Conservation (phyloP, 768 basidiomycete species). For the Hydnomerulius pinastri region DNA sequence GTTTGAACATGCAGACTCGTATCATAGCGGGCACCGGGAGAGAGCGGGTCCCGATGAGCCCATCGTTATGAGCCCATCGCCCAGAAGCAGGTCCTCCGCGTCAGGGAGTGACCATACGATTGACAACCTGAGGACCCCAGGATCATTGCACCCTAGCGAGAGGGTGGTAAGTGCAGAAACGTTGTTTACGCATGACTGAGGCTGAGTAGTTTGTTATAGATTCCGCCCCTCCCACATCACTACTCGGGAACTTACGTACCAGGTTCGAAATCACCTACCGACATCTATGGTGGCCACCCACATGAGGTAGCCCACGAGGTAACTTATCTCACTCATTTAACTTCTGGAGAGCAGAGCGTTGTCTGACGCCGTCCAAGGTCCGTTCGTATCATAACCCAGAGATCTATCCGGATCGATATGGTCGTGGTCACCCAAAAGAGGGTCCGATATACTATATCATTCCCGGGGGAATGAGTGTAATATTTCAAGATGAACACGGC, state of each 20-base stretch:
- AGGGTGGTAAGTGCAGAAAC: slow-evolving; percentile 24
- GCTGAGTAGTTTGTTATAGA: slow-evolving; percentile 15
- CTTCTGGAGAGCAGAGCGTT: neutral
- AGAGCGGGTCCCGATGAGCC: slow-evolving; percentile 18
- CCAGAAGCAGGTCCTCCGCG: slow-evolving; percentile 17
- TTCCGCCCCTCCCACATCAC: slow-evolving; percentile 30
- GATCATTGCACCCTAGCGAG: slow-evolving; percentile 20
- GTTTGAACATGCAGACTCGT: slow-evolving; percentile 19
- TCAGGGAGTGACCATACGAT: slow-evolving; percentile 35
- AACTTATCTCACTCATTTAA: neutral
- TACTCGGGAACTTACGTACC: slow-evolving; percentile 18
- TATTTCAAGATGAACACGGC: slow-evolving; percentile 68
- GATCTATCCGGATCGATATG: slow-evolving; percentile 23
- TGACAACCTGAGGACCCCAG: slow-evolving; percentile 26
- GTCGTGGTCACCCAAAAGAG: slow-evolving; percentile 22
- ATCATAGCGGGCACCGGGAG: slow-evolving; percentile 21
- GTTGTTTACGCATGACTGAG: neutral
- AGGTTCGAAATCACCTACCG: slow-evolving; percentile 27
- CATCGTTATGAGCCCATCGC: slow-evolving; percentile 22
- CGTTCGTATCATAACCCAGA: slow-evolving; percentile 28
- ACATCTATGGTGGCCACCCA: slow-evolving; percentile 27
- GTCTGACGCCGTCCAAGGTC: slow-evolving; percentile 16
- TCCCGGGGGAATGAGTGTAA: slow-evolving; percentile 62
- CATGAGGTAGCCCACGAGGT: slow-evolving; percentile 23
- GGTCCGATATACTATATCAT: slow-evolving; percentile 58